A percentile compares a stretch with the other conserved stretches of the same genome.
Evolutionary conservation across 805 yeast genomes (phyloP).

Genomic region (Candida palmyrensis): DNA sequence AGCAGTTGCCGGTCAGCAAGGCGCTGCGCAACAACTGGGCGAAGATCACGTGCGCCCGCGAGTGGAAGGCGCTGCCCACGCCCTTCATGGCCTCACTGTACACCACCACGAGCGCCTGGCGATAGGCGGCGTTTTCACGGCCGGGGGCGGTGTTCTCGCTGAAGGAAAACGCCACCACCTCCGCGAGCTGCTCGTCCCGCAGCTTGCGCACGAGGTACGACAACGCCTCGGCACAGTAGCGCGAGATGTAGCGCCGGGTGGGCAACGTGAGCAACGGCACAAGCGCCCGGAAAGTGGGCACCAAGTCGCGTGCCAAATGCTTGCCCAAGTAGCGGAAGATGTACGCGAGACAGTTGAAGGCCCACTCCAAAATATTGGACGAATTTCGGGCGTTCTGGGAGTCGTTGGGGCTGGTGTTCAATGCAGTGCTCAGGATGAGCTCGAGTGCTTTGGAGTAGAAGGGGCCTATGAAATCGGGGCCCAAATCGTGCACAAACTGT

Average conservation of each 20-base stretch:
- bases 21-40: constrained; percentile 36
- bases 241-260: constrained; percentile 58
- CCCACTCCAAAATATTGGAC: constrained; percentile 69
- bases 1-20: constrained; percentile 11
- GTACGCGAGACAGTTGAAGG: constrained; percentile 81
- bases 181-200: constrained; percentile 38
- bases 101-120: constrained; percentile 53
- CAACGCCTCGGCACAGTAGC: constrained; percentile 88
- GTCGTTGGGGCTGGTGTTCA: constrained; percentile 32
- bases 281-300: constrained; percentile 63
- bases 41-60: constrained; percentile 55
- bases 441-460: constrained; percentile 54
- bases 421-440: constrained; percentile 44
- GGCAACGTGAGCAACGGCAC: constrained; percentile 57
- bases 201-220: constrained; percentile 78
- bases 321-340: constrained; percentile 82
- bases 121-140: constrained; percentile 39
- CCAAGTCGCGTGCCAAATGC: constrained; percentile 53
- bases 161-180: constrained; percentile 42
- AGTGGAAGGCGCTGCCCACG: constrained; percentile 68
- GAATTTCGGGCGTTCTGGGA: constrained; percentile 52
- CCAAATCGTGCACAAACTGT: constrained; percentile 87
- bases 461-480: constrained; percentile 73
- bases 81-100: constrained; percentile 72
- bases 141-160: constrained; percentile 23